Percentiles rank a stretch among this genome's conserved stretches.
These are phyloP conservation scores for Trichoderma atrobrunneum DNA, from an alignment of 2,329 filamentous ascomycete species.

Conservation along the genomic window DNA sequence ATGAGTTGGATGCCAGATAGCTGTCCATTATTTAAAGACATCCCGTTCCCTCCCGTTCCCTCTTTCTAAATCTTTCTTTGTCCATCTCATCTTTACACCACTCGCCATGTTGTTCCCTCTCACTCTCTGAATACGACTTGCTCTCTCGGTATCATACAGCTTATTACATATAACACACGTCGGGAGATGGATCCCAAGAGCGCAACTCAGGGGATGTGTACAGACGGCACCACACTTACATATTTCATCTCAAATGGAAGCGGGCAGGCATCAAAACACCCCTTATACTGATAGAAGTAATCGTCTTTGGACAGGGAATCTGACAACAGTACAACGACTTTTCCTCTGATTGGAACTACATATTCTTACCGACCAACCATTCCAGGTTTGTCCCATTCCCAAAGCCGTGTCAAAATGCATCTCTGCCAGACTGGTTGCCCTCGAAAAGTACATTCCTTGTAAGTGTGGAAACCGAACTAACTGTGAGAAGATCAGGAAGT, in stretches of 20 bases:
- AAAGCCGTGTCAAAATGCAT: too few relatives aligned
- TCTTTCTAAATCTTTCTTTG: neutral
- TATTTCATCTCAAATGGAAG: neutral
- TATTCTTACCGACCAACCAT: too few relatives aligned
- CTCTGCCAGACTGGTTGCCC: too few relatives aligned
- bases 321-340: neutral
- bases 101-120: neutral
- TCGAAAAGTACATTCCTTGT: too few relatives aligned
- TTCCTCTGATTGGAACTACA: neutral
- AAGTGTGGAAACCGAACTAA: too few relatives aligned
- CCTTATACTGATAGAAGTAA: neutral
- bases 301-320: neutral
- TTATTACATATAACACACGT: neutral
- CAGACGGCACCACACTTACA: neutral
- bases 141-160: neutral
- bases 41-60: accelerated
- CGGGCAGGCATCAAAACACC: neutral
- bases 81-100: neutral
- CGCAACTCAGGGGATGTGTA: neutral
- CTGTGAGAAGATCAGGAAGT: too few relatives aligned
- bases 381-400: too few relatives aligned
- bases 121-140: neutral
- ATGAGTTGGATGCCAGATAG: neutral
- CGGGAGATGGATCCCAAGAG: neutral
- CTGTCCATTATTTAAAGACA: neutral